Evolutionary conservation across 108 stramenopile genomes (phyloP).

Genomic region (Skeletonema tropicum): DNA sequence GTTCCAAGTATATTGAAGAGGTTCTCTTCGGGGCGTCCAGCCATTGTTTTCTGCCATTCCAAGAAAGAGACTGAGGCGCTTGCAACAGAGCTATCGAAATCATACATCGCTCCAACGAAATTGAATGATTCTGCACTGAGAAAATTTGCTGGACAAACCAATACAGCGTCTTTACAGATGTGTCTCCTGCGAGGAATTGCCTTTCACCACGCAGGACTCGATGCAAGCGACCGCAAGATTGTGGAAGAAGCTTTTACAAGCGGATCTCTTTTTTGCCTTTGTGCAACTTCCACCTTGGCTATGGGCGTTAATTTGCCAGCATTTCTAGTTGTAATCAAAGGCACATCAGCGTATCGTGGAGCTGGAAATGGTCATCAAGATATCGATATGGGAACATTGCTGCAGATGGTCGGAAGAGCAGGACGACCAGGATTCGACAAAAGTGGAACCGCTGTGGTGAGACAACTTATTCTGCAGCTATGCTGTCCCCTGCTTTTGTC

Average conservation of each 20-base stretch:
- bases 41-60: conserved; percentile 95
- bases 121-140: conserved; percentile 42
- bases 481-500: not conserved
- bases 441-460: conserved; percentile 88
- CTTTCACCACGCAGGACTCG: conserved; percentile 92
- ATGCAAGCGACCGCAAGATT: conserved; percentile 60
- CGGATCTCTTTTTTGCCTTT: conserved; percentile 75
- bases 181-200: conserved; percentile 78
- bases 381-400: conserved; percentile 77
- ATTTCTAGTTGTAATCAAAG: conserved; percentile 92
- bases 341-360: conserved; percentile 93
- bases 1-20: conserved; percentile 73
- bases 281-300: conserved; percentile 95
- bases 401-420: conserved; percentile 98
- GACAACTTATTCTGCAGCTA: conserved; percentile 4
- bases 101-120: conserved; percentile 32
- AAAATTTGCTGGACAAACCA: conserved; percentile 43
- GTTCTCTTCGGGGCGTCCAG: conserved; percentile 82
- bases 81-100: conserved; percentile 58
- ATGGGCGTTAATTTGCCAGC: conserved; percentile 97
- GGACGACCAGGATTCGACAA: conserved; percentile 96
- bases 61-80: conserved; percentile 91
- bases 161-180: conserved; percentile 53
- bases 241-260: conserved; percentile 83
- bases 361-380: conserved; percentile 78